Base-by-base conservation (phyloP, 352 stramenopile genomes). In the Phytophthora tubulina region DNA sequence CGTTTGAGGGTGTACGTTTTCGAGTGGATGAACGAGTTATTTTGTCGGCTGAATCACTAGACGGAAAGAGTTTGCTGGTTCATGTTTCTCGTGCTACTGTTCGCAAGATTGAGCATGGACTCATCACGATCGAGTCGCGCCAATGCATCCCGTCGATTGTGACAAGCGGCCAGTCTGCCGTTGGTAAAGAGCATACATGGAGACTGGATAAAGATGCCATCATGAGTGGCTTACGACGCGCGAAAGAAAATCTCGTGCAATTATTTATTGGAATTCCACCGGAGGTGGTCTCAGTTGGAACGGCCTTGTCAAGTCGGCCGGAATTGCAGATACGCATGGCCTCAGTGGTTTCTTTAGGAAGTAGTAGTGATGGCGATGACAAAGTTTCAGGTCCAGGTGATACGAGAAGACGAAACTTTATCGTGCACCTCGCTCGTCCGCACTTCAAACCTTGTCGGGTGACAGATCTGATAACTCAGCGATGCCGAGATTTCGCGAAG, bases 151-250 rank as follows among this genome's bases (percentile, higher is more conserved):
- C 89, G 17, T 76, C 67, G 9, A 82, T 92, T 8, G 76, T 96
- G n/a, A 72, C 58, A 17, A 76, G 55, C 10, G 89, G 89, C 0
- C 41, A 81, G 45, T 95, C 89, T 14, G 62, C 75, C 7, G 86
- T 96, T 11, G 89, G 89, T 0, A 78, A 77, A 30, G 46, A 83
- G 14, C 94, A 85, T 55, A 85, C 76, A 2, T 96, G 85, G 82
- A 81, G 89, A 50, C 52, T 96, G n/a, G 89, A 96, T 67, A 91
- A 92, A 73, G 82, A 96, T 32, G 50, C 75, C 13, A 88, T 93
- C 14, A 73, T 83, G 54, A 92, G 79, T 52, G 86, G 83, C n/a
- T 78, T 94, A 41, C 79, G 64, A 67, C 79, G 84, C 11, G 84
- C 89, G 1, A 96, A 92, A 59, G 85, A 92, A 62, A 94, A 96